Conservation (phyloP, 2,329 filamentous ascomycete species). For the Magnaporthiopsis incrustans region DNA sequence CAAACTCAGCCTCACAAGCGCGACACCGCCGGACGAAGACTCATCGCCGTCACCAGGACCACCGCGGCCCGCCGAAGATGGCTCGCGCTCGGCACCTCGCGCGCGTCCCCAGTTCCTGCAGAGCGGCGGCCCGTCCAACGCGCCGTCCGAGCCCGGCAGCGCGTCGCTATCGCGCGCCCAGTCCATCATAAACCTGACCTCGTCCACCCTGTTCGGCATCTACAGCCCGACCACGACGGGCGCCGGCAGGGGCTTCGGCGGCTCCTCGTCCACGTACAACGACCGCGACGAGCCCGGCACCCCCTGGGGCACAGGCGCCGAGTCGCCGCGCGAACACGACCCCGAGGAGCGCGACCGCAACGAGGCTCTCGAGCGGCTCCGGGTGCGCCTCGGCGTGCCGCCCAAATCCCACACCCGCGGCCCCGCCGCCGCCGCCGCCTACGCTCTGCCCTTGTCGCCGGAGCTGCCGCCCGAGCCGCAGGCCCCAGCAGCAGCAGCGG, state of each 20-base stretch:
- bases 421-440: not conserved
- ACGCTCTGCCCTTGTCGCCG: slow-evolving; percentile 1
- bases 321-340: slow-evolving; percentile 45
- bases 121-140: not conserved
- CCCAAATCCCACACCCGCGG: not conserved
- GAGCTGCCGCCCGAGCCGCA: slow-evolving; percentile 22
- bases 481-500: slow-evolving; percentile 13
- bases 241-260: slow-evolving; percentile 14
- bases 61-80: slow-evolving; percentile 21
- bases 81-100: not conserved
- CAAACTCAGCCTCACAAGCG: slow-evolving; percentile 43
- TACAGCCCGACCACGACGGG: slow-evolving; percentile 55
- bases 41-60: slow-evolving; percentile 25
- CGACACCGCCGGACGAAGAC: slow-evolving; percentile 32
- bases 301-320: slow-evolving; percentile 71
- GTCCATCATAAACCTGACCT: slow-evolving; percentile 79
- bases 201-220: slow-evolving; percentile 85
- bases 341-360: slow-evolving; percentile 2
- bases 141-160: slow-evolving; percentile 6
- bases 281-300: slow-evolving; percentile 51
- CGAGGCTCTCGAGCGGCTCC: slow-evolving; percentile 2
- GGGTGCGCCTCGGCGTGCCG: slow-evolving; percentile 5
- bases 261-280: slow-evolving; percentile 13
- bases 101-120: not conserved
- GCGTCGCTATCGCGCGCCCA: slow-evolving; percentile 56